A percentile compares a stretch with the other conserved stretches of the same genome.
Conservation (phyloP, 1,284 basidiomycete genomes). For the Hemileia vastatrix region DNA sequence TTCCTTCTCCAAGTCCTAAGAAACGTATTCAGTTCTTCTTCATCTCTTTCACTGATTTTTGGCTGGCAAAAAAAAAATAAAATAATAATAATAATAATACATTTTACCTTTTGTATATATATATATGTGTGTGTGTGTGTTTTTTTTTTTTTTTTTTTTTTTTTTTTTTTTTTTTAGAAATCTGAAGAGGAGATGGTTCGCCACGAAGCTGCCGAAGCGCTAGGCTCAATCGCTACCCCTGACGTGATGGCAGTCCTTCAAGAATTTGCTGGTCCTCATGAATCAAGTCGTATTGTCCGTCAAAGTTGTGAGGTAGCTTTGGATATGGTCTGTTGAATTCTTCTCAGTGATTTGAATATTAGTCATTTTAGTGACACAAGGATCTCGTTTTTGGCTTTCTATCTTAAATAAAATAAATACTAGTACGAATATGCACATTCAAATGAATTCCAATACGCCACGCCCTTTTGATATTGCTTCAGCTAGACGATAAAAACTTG, state of each 20-base stretch:
- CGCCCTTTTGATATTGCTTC: too few species aligned
- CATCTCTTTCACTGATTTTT: too few species aligned
- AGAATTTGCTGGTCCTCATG: slow-evolving; percentile 68
- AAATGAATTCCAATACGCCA: slow-evolving; percentile 71
- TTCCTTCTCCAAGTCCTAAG: slow-evolving; percentile 68
- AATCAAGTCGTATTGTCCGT: slow-evolving; percentile 77
- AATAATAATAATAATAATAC: too few species aligned
- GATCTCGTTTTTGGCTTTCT: not conserved
- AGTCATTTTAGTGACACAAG: not conserved
- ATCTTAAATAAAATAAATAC: too few species aligned
- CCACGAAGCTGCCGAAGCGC: slow-evolving; percentile 95
- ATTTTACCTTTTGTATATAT: too few species aligned
- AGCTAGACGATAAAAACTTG: too few species aligned
- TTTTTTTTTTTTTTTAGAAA: slow-evolving; percentile 13
- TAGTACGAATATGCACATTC: slow-evolving; percentile 70
- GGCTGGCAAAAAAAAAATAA: too few species aligned
- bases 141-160: not conserved
- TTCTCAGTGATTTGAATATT: not conserved
- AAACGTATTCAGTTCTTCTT: too few species aligned
- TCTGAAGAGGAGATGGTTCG: slow-evolving; percentile 93
- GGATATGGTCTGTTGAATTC: slow-evolving; percentile 60
- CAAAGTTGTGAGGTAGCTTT: slow-evolving; percentile 95
- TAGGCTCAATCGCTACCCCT: slow-evolving; percentile 88
- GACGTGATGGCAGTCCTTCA: slow-evolving; percentile 73
- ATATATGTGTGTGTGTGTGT: too few species aligned